A percentile compares a stretch with the other conserved stretches of the same genome.
Conservation (phyloP, 129 eudicot genomes). For the Rutidosis leptorrhynchoides region DNA sequence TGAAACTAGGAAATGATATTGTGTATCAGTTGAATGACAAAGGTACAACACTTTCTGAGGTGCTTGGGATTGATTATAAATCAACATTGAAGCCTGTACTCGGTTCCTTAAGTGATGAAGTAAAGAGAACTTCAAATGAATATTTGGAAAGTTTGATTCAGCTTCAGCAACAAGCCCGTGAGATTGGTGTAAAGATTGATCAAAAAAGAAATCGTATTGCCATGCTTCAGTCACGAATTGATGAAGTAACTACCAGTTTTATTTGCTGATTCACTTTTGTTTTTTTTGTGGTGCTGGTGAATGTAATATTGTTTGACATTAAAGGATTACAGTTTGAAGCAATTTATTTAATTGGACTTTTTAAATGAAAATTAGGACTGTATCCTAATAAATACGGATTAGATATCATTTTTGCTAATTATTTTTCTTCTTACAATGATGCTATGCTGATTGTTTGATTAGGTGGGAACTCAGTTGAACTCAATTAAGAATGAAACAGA, state of each 20-base stretch:
- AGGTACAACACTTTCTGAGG: constrained; percentile 70
- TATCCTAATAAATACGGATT: neutral
- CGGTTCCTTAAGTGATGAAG: constrained; percentile 50
- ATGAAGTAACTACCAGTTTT: constrained; percentile 80
- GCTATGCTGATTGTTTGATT: constrained; percentile 8
- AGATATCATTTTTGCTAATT: neutral
- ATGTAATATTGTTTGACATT: too few species aligned
- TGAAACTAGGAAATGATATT: constrained; percentile 72
- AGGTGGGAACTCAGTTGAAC: constrained; percentile 52
- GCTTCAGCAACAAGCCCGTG: constrained; percentile 64
- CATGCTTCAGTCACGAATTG: constrained; percentile 58
- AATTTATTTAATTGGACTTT: too few species aligned
- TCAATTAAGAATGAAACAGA: constrained; percentile 43
- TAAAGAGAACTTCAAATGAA: constrained; percentile 56
- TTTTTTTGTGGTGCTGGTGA: too few species aligned
- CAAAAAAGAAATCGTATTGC: constrained; percentile 39
- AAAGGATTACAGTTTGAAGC: too few species aligned
- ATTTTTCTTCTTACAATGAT: neutral
- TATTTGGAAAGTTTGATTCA: constrained; percentile 70
- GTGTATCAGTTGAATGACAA: constrained; percentile 64
- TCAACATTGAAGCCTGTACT: constrained; percentile 66
- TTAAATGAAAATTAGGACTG: neutral
- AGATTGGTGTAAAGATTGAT: constrained; percentile 58
- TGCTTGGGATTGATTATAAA: constrained; percentile 76
- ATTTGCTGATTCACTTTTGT: too few species aligned